A percentile compares a stretch with the other conserved stretches of the same genome.
Evolutionary conservation across 768 basidiomycete genomes (phyloP).

Genomic region (Suillus spraguei): DNA sequence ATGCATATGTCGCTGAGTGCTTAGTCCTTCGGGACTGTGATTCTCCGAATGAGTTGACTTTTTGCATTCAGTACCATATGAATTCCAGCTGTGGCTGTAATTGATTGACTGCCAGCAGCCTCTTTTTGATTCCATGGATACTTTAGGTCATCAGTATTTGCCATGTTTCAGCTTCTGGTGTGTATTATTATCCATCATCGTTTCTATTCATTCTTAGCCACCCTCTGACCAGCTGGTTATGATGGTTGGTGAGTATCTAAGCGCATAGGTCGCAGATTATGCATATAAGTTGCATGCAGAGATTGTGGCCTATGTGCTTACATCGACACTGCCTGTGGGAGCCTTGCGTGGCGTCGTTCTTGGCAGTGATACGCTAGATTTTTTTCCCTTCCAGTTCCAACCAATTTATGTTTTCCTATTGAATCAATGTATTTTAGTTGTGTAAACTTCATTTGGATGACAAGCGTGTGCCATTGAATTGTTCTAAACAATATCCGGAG

Average conservation of each 20-base stretch:
- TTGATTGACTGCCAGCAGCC: not conserved
- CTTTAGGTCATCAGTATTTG: not conserved
- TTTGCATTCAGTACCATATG: conserved; percentile 3
- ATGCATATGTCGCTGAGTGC: not conserved
- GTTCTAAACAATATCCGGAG: not conserved
- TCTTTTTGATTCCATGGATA: conserved; percentile 3
- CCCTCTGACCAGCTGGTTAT: not conserved
- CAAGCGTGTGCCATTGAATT: not conserved
- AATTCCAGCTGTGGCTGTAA: not conserved
- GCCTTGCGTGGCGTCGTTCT: not conserved
- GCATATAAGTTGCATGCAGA: no score
- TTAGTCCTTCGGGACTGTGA: not conserved
- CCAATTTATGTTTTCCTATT: not conserved
- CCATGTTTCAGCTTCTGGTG: conserved; percentile 4
- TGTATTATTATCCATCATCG: not conserved
- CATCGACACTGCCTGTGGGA: not conserved
- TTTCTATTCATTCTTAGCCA: not conserved
- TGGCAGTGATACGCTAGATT: not conserved
- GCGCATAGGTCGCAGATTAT: not conserved
- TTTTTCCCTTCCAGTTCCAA: not conserved
- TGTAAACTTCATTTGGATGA: not conserved
- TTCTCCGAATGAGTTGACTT: not conserved
- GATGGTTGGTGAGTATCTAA: not conserved
- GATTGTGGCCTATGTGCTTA: no score
- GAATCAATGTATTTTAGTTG: not conserved